These are phyloP conservation scores for Gracilaria domingensis DNA, from an alignment of 23 red algal species.

Conservation along the genomic window DNA sequence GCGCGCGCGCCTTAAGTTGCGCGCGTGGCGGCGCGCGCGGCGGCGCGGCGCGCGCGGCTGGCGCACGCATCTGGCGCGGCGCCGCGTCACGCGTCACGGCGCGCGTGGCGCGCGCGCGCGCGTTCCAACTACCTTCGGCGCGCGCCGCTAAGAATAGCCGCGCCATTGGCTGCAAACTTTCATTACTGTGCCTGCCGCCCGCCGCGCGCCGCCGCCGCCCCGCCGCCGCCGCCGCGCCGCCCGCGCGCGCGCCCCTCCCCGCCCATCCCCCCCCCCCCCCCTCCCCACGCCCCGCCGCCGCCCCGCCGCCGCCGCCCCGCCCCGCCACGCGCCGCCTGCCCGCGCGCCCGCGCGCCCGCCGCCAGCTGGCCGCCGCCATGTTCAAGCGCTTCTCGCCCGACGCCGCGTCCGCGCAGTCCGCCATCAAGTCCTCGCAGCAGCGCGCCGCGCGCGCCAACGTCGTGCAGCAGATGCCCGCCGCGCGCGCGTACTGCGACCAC, in stretches of 20 bases:
- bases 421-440: constrained; percentile 95
- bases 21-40: neutral
- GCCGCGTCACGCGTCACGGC: too few species aligned
- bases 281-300: too few species aligned
- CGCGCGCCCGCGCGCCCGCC: neutral
- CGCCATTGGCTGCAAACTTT: neutral
- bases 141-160: neutral
- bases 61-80: neutral
- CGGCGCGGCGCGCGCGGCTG: neutral
- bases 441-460: constrained; percentile 80
- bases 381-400: constrained; percentile 87
- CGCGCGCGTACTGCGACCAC: constrained; percentile 84
- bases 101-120: neutral
- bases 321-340: neutral
- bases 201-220: neutral
- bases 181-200: neutral
- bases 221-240: neutral
- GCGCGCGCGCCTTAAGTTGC: neutral
- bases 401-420: constrained; percentile 77
- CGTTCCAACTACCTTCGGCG: neutral
- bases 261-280: too few species aligned
- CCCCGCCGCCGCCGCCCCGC: neutral
- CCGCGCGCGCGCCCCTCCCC: neutral
- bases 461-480: constrained; percentile 83
- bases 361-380: constrained; percentile 42